Percentiles rank a stretch among this genome's conserved stretches.
These are phyloP conservation scores for Craterostigma plantagineum DNA, from an alignment of 257 asterid genomes.

Conservation along the genomic window DNA sequence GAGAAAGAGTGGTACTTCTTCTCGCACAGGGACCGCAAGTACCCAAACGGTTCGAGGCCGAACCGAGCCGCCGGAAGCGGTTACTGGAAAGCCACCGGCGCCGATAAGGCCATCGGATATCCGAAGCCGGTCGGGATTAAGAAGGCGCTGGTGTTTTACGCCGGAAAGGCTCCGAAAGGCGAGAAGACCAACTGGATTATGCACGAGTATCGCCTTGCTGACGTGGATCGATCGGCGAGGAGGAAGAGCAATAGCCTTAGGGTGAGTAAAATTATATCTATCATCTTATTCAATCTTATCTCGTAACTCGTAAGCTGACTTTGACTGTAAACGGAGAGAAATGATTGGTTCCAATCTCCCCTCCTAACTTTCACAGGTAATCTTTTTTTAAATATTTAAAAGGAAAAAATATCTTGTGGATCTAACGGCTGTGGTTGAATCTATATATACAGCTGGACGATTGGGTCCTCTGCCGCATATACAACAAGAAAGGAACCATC, in stretches of 20 bases:
- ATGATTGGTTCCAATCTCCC: conserved; percentile 6
- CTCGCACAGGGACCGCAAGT: conserved; percentile 78
- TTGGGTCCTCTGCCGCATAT: conserved; percentile 53
- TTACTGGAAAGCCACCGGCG: conserved; percentile 94
- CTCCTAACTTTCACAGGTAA: no score
- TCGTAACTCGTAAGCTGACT: no score
- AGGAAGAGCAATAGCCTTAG: conserved; percentile 41
- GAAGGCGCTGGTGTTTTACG: conserved; percentile 69
- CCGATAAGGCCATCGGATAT: conserved; percentile 61
- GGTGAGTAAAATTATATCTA: conserved; percentile 23
- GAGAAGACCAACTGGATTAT: conserved; percentile 81
- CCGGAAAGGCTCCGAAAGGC: conserved; percentile 83
- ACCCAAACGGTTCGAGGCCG: conserved; percentile 87
- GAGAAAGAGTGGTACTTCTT: conserved; percentile 94
- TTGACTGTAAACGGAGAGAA: background rate
- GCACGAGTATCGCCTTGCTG: conserved; percentile 89
- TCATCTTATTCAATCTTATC: no score
- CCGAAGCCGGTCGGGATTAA: conserved; percentile 66
- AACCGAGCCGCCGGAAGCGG: conserved; percentile 84
- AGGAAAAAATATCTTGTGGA: background rate
- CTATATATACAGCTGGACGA: conserved; percentile 60
- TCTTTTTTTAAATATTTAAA: conserved; percentile 1
- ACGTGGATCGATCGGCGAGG: conserved; percentile 70
- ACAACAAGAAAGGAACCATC: conserved; percentile 36
- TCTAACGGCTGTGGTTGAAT: conserved; percentile 12